A percentile compares a stretch with the other conserved stretches of the same genome.
These are phyloP conservation scores for Aspergillus nomiae DNA, from an alignment of 2,329 filamentous ascomycete genomes.

Conservation along the genomic window DNA sequence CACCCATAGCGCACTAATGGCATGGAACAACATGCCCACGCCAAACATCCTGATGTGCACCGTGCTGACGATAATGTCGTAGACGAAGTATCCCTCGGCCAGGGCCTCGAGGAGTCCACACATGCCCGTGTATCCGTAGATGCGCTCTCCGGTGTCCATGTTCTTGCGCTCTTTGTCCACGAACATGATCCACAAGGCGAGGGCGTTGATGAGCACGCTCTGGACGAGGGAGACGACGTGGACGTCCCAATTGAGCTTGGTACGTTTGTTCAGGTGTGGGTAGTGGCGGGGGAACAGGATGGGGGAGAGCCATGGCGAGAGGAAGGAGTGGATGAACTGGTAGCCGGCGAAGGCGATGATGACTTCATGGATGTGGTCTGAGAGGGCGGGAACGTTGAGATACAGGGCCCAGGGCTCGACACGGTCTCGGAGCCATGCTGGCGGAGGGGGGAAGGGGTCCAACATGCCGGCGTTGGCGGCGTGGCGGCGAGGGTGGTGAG, in stretches of 20 bases:
- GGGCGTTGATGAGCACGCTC: constrained; percentile 56
- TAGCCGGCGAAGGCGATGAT: constrained; percentile 59
- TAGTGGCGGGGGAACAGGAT: constrained; percentile 59
- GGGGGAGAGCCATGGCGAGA: constrained; percentile 59
- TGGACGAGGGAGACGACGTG: constrained; percentile 66
- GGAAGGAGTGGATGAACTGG: constrained; percentile 54
- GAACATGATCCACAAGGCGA: constrained; percentile 61
- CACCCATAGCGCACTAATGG: constrained; percentile 61
- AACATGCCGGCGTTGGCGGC: constrained; percentile 38
- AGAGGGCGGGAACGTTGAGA: constrained; percentile 57
- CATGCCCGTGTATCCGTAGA: constrained; percentile 64
- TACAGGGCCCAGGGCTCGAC: constrained; percentile 53
- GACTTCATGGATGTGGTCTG: constrained; percentile 65
- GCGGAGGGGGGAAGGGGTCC: constrained; percentile 50
- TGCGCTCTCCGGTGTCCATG: constrained; percentile 55
- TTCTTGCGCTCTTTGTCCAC: constrained; percentile 56
- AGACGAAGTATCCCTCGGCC: constrained; percentile 66
- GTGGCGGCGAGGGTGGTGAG: constrained; percentile 9
- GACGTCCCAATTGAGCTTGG: constrained; percentile 67
- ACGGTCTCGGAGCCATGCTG: constrained; percentile 52
- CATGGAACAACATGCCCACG: constrained; percentile 63
- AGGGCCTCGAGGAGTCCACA: constrained; percentile 61
- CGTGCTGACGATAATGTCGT: constrained; percentile 62
- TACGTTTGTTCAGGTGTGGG: constrained; percentile 54
- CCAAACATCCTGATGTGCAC: constrained; percentile 61